Base-by-base conservation (phyloP, 2,329 filamentous ascomycete genomes). In the Botryosphaeria dothidea region DNA sequence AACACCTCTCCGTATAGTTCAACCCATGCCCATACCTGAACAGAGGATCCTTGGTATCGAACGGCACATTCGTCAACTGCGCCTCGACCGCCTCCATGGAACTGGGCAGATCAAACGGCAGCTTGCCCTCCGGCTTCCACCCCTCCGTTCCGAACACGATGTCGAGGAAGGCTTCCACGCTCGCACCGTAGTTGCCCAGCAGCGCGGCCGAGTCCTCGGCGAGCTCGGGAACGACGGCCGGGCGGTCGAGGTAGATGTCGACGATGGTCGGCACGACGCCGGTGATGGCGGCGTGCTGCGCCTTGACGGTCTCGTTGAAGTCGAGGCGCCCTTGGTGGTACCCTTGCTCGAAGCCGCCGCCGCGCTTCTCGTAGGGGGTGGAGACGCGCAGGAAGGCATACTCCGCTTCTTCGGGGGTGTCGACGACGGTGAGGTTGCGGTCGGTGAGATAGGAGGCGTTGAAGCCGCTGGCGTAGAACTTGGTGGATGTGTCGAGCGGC, bases 41-140 rank as follows among this genome's bases (percentile, higher is more conserved):
- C 1, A 75, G 69, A 1, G 76, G 75, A 58, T 79, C 68, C 52
- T 67, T 68, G 0, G 75, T 78, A 67, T 78, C 77, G 66, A 78
- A 79, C 0, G 76, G 75, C 54, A 78, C 71, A 62, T 79, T 76
- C 66, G 75, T 75, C 43, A 64, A 67, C 23, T 65, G 70, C 17
- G 66, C 75, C 51, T 77, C 75, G 0, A 82, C 82, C 1, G 81
- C 82, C 49, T 72, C 75, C 67, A 78, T 76, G 5, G 79, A 82
- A 11, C 78, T 69, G 0, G 83, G 82, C 36, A 85, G 62, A 69
- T 84, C 82, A 69, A 83, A 83, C 0, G 81, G 82, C 65, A 84
- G 66, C 70, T 73, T 78, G 0, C 82, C 82, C 64, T 77, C 68
- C 0, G 82, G 82, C 13, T 70, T 68, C 7, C 73, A 74, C 1